Conservation (phyloP, 164 flowering plant genomes). For the Amborella trichopoda region DNA sequence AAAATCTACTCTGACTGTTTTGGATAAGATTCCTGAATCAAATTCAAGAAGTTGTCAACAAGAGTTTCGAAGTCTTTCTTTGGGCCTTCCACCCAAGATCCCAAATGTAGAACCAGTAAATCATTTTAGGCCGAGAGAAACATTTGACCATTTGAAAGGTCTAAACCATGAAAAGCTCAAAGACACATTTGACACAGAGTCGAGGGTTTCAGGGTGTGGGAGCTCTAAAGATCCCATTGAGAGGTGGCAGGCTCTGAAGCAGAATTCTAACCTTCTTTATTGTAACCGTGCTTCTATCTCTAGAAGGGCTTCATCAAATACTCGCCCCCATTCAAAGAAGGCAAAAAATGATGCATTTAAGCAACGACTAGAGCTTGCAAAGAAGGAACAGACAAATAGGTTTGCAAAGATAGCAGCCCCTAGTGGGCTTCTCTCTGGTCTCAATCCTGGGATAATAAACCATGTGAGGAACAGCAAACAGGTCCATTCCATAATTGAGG, state of each 20-base stretch:
- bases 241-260: slow-evolving; percentile 82
- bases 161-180: background rate
- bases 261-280: slow-evolving; percentile 68
- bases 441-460: slow-evolving; percentile 92
- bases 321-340: slow-evolving; percentile 36
- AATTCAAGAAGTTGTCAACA: slow-evolving; percentile 11
- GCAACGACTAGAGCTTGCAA: slow-evolving; percentile 74
- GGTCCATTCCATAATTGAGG: slow-evolving; percentile 88
- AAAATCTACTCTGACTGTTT: slow-evolving; percentile 18
- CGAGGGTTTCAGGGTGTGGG: slow-evolving; percentile 41
- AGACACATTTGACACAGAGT: background rate
- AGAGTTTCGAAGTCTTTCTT: no score
- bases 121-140: slow-evolving; percentile 20
- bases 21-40: slow-evolving; percentile 41
- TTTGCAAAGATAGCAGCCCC: slow-evolving; percentile 90
- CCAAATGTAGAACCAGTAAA: slow-evolving; percentile 20
- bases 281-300: slow-evolving; percentile 28
- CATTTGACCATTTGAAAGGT: background rate
- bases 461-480: slow-evolving; percentile 93
- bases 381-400: slow-evolving; percentile 72
- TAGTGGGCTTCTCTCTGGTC: slow-evolving; percentile 70
- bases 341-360: slow-evolving; percentile 38
- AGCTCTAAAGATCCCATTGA: slow-evolving; percentile 49
- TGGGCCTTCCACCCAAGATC: slow-evolving; percentile 27
- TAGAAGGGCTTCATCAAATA: slow-evolving; percentile 46